Conservation (phyloP, 2,329 filamentous ascomycete species). For the Nigrospora sphaerica region DNA sequence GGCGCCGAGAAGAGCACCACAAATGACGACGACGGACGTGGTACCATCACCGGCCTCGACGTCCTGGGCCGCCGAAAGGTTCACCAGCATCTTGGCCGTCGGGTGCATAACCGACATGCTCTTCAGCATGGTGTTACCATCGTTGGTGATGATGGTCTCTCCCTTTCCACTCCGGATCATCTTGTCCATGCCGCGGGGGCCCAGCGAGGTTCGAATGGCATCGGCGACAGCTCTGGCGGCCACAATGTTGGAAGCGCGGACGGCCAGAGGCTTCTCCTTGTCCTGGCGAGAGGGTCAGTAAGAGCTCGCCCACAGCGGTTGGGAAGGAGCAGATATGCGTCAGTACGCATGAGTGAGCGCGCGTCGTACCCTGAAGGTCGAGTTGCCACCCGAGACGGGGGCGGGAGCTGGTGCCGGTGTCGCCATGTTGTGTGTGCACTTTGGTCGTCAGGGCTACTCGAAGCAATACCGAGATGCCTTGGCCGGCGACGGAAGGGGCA, state of each 20-base stretch:
- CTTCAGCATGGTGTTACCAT: slow-evolving; percentile 98
- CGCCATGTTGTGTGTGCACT: slow-evolving; percentile 27
- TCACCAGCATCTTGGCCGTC: slow-evolving; percentile 98
- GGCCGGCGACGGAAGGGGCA: too few species aligned
- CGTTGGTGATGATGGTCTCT: slow-evolving; percentile 98
- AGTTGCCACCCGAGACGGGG: slow-evolving; percentile 23
- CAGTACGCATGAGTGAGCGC: slow-evolving; percentile 10
- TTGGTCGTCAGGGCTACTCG: neutral
- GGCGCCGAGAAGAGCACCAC: slow-evolving; percentile 86
- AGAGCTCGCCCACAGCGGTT: too few species aligned
- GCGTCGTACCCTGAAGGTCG: slow-evolving; percentile 46
- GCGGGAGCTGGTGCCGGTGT: slow-evolving; percentile 33
- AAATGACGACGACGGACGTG: slow-evolving; percentile 96
- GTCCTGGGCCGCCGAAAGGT: slow-evolving; percentile 94
- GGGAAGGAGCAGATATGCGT: neutral
- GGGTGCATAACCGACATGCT: slow-evolving; percentile 99
- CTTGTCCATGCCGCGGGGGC: slow-evolving; percentile 97
- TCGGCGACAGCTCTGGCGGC: slow-evolving; percentile 96
- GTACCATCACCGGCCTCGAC: slow-evolving; percentile 98
- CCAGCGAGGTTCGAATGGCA: slow-evolving; percentile 93
- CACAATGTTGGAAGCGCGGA: slow-evolving; percentile 93
- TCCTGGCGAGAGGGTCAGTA: slow-evolving; percentile 35
- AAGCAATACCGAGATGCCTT: too few species aligned
- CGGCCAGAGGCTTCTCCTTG: slow-evolving; percentile 98
- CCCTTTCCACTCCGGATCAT: slow-evolving; percentile 98